Evolutionary conservation across 441 rosid species (phyloP), one percentile per base, ranked within the genome.

Genomic region (Gossypium aridum): DNA sequence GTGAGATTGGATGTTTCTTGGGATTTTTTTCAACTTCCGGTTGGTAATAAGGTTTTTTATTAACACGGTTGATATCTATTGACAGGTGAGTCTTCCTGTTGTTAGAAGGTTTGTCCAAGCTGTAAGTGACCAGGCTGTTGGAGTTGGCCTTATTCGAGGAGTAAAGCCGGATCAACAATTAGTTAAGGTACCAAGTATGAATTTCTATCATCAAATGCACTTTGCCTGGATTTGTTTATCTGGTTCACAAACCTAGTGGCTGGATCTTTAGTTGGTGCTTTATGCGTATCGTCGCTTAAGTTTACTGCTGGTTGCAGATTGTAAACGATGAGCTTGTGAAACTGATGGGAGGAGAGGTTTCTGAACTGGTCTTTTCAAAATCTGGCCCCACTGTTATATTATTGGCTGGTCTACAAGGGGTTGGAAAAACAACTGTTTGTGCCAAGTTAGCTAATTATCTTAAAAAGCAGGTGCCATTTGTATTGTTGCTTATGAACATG

Each of bases 301-400:
- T 72, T 19, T 43, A 20, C 61, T 9, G 53, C 16, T 53, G 49
- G 6, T 75, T 81, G 79, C 83, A 96, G 99, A 88, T 86, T 87
- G 98, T 96, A 9, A 86, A 80, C 78, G 97, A 91, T 43, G 97
- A 96, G 85, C 89, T 96, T 79, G 97, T 96, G 74, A 92, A 89
- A 81, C 75, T 96, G 87, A 96, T 96, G 99, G 99, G 98, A 71
- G 99, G 97, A 75, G 96, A 96, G 84, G 97, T 93, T 73, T 88
- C 96, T 68, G 98, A 93, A 84, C 88, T 96, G 71, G 93, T 81
- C 14, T 96, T 93, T 77, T 81, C 98, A 37, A 93, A 96, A 87
- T 83, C 87, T 63, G 89, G 90, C 66, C 98, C 99, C 28, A 90
- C 97, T 1, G 97, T 93, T 2, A 92, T 96, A 79, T 73, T 96